Base-by-base conservation (phyloP, 805 yeast species). In the Metschnikowia gruessii region DNA sequence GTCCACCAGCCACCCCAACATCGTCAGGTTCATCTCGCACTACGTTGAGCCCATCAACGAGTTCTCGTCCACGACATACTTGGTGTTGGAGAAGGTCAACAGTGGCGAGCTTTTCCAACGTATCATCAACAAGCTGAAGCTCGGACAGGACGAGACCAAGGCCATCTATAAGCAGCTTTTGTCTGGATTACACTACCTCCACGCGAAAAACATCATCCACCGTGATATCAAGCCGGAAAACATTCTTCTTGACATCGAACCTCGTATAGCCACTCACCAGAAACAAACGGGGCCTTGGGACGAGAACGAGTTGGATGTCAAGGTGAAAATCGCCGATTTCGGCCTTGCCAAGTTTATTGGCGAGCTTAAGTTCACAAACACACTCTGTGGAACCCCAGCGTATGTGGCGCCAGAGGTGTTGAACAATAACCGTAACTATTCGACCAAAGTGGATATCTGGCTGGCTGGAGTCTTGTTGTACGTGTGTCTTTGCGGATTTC, bases 361-460 rank as follows among this genome's bases (percentile, higher is more conserved):
- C 6, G 89, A 84, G 55, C 66, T 80, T 52, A 79, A 81, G 50
- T 85, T 85, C 59, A 85, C 95, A 9, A 82, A 82, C 55, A 87
- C 95, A 0, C 64, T 87, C 34, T 87, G 95, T 66, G 95, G 95
- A 1, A 87, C 95, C 0, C 95, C 95, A 0, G 89, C 92, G 0
- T 87, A 87, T 59, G 94, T 87, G 16, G 94, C 94, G 0, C 95
- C 95, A 0, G 95, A 87, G 58, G 85, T 87, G 6, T 57, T 80
- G 24, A 81, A 82, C 62, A 72, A 76, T 10, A 67, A 70, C 33
- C 63, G 83, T 28, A 72, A 75, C 53, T 87, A 87, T 56, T 76
- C 86, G 29, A 83, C 85, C 30, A 79, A 84, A 37, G 89, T 83
- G 11, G 95, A 87, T 62, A 65, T 87, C 62, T 87, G 95, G 95